Evolutionary conservation across 2,329 filamentous ascomycete genomes (phyloP), one percentile per base, ranked within the genome.

Genomic region (Harringtonia lauricola): DNA sequence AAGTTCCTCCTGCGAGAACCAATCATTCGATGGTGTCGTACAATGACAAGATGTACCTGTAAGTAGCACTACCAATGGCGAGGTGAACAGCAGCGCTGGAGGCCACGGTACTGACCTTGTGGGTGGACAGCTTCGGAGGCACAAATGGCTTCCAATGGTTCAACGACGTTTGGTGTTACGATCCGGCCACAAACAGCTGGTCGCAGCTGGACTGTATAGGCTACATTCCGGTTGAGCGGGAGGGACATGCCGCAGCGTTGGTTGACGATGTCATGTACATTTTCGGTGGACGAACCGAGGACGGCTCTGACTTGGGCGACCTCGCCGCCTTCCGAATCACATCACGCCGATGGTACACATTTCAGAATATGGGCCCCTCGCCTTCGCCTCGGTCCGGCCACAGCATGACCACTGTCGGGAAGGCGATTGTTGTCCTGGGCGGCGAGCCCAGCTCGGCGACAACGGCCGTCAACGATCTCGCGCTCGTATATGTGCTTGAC

Each of bases 201-300:
- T 67, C 79, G 10, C 83, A 94, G 59, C 72, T 95, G 44, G 90
- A 96, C 57, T 98, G 92, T 60, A 95, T 96, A 56, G 92, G 92
- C 30, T 98, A 95, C 61, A 96, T 98, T 47, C 92, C 94, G 1
- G 82, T 88, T 2, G 82, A 90, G 17, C 79, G 92, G 48, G 92
- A 98, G 70, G 92, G 92, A 4, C 92, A 98, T 61, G 89, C 94
- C 13, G 87, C 92, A 14, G 82, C 90, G 4, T 70, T 98, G 18
- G 89, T 98, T 36, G 87, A 92, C 59, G 92, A 98, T 59, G 92
- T 95, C 47, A 98, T 98, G 94, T 98, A 98, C 66, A 81, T 98
- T 48, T 98, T 98, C 61, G 94, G 94, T 53, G 92, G 92, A 36
- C 83, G 92, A 47, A 95, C 88, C 0, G 87, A 95, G 57, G 89